A percentile compares a stretch with the other conserved stretches of the same genome.
These are phyloP conservation scores for Mortierella sp. DNA, from an alignment of 371 early-diverging fungal species.

Conservation along the genomic window DNA sequence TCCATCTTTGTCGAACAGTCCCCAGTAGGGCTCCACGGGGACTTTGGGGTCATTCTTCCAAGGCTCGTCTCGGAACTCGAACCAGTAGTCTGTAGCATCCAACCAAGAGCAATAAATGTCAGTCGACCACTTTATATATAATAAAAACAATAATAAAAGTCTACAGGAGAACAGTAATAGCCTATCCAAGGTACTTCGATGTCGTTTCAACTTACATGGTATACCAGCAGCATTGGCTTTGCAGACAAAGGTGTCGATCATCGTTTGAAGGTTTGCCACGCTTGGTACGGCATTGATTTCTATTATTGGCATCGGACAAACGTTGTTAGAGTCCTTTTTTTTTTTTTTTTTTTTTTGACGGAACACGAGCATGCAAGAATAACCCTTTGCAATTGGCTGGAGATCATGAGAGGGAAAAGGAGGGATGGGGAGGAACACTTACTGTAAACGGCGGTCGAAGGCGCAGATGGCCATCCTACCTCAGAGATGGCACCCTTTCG, in stretches of 20 bases:
- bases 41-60: constrained; percentile 65
- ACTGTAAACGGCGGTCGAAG: constrained; percentile 19
- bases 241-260: constrained; percentile 62
- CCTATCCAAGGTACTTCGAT: no score
- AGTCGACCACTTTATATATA: background rate
- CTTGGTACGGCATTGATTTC: constrained; percentile 60
- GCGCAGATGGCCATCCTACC: constrained; percentile 73
- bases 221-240: constrained; percentile 53
- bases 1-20: constrained; percentile 57
- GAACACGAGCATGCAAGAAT: no score
- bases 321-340: no score
- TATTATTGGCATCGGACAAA: no score
- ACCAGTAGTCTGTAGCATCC: constrained; percentile 61
- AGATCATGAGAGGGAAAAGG: background rate
- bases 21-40: constrained; percentile 67
- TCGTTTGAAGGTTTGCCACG: constrained; percentile 61
- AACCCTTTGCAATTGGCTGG: no score
- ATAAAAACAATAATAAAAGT: background rate
- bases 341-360: no score
- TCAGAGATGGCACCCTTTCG: constrained; percentile 67
- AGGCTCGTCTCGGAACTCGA: constrained; percentile 70
- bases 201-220: constrained; percentile 50
- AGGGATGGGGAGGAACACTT: background rate
- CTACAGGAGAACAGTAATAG: background rate
- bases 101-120: background rate